Conservation (phyloP, 441 rosid species). For the Eruca vesicaria region DNA sequence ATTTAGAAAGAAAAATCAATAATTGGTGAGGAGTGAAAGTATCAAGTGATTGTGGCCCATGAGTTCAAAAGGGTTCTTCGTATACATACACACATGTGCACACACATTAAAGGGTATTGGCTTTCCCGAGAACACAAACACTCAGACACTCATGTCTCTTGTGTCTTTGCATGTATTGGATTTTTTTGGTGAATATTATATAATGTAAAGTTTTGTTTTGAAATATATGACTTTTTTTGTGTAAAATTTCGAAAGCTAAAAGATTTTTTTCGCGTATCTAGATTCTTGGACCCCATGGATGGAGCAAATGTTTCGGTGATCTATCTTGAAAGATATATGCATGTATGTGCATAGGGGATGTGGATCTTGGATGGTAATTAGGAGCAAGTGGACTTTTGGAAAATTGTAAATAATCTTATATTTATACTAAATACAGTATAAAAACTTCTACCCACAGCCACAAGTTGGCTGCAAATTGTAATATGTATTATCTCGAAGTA, state of each 20-base stretch:
- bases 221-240: conserved; percentile 12
- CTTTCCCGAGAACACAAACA: conserved; percentile 35
- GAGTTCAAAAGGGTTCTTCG: conserved; percentile 22
- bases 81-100: conserved; percentile 31
- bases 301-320: not conserved
- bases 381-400: not conserved
- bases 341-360: not conserved
- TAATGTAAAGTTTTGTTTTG: not conserved
- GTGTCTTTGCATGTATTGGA: conserved; percentile 23
- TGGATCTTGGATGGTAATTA: not conserved
- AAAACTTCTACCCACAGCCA: not conserved
- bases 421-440: not conserved
- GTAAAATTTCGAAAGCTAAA: conserved; percentile 1
- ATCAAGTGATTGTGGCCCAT: too few species aligned
- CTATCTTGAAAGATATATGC: not conserved
- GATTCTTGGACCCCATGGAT: conserved; percentile 21
- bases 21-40: not conserved
- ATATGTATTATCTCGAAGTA: not conserved
- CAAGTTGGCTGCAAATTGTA: not conserved
- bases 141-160: conserved; percentile 39
- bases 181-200: not conserved
- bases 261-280: conserved; percentile 2
- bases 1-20: not conserved
- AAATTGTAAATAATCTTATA: not conserved
- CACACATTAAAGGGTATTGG: conserved; percentile 8